These are phyloP conservation scores for Calvatia gigantea DNA, from an alignment of 768 basidiomycete genomes.

Conservation along the genomic window DNA sequence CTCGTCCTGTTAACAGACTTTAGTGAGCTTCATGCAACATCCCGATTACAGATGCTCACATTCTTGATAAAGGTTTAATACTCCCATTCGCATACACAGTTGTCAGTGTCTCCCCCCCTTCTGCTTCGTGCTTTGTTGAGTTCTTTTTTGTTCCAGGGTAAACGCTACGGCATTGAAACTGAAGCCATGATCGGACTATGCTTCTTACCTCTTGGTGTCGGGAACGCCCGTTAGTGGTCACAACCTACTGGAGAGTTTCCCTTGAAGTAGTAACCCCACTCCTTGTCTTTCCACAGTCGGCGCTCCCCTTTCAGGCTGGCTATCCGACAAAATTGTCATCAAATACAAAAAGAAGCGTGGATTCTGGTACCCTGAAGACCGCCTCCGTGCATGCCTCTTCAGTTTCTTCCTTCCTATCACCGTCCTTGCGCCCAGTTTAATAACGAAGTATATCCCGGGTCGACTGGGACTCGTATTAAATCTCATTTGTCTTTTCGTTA, in stretches of 20 bases:
- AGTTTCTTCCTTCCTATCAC: conserved; percentile 55
- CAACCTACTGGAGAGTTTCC: not conserved
- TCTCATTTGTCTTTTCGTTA: conserved; percentile 55
- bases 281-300: conserved; percentile 40
- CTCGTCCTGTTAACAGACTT: conserved; percentile 20
- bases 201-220: conserved; percentile 44
- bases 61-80: conserved; percentile 36
- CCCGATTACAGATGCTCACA: not conserved
- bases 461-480: conserved; percentile 45
- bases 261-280: conserved; percentile 21
- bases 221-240: conserved; percentile 54
- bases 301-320: conserved; percentile 52
- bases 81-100: conserved; percentile 67
- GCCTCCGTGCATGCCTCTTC: conserved; percentile 48
- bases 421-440: conserved; percentile 42
- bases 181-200: conserved; percentile 56
- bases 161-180: conserved; percentile 50
- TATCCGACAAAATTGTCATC: conserved; percentile 55
- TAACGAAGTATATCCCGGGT: conserved; percentile 47
- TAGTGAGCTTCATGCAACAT: conserved; percentile 20
- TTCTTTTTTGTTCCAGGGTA: conserved; percentile 44
- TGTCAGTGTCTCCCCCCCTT: conserved; percentile 31
- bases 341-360: conserved; percentile 47
- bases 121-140: conserved; percentile 12
- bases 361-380: conserved; percentile 66